Conservation (phyloP, 2,329 filamentous ascomycete genomes). For the Aspergillus costaricaensis region DNA sequence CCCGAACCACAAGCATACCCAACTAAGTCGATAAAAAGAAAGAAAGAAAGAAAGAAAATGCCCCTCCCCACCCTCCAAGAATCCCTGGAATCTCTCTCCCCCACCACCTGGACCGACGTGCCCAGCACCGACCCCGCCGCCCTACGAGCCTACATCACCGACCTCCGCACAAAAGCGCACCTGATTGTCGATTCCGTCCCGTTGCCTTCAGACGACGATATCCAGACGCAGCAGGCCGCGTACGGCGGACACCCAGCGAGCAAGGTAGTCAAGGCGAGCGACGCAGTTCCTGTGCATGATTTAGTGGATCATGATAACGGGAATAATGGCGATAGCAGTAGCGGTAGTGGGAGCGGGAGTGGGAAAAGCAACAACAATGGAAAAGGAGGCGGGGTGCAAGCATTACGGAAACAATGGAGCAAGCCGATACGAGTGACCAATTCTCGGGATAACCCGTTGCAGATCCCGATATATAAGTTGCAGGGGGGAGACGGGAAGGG, state of each 20-base stretch:
- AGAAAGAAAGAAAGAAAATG: conserved; percentile 44
- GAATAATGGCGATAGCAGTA: no score
- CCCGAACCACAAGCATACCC: no score
- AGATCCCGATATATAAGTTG: conserved; percentile 78
- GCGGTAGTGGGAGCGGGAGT: no score
- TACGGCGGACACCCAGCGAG: no score
- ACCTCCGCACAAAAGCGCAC: conserved; percentile 68
- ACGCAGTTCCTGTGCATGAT: no score
- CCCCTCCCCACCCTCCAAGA: conserved; percentile 54
- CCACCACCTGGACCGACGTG: conserved; percentile 56
- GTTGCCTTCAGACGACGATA: conserved; percentile 41
- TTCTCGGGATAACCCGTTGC: conserved; percentile 71
- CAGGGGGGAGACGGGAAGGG: conserved; percentile 77
- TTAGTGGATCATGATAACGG: no score
- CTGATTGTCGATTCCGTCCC: conserved; percentile 77
- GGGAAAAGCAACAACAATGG: no score
- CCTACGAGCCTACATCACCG: conserved; percentile 56
- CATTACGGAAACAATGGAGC: conserved; percentile 78
- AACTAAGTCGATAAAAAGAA: no score
- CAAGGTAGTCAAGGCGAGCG: no score
- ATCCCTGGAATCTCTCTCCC: conserved; percentile 59
- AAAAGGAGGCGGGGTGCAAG: conserved; percentile 10
- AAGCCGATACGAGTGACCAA: conserved; percentile 69
- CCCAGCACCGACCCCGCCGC: conserved; percentile 49
- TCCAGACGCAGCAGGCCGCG: conserved; percentile 17